Evolutionary conservation across 108 stramenopile species (phyloP).

Genomic region (Fragilaria crotonensis): DNA sequence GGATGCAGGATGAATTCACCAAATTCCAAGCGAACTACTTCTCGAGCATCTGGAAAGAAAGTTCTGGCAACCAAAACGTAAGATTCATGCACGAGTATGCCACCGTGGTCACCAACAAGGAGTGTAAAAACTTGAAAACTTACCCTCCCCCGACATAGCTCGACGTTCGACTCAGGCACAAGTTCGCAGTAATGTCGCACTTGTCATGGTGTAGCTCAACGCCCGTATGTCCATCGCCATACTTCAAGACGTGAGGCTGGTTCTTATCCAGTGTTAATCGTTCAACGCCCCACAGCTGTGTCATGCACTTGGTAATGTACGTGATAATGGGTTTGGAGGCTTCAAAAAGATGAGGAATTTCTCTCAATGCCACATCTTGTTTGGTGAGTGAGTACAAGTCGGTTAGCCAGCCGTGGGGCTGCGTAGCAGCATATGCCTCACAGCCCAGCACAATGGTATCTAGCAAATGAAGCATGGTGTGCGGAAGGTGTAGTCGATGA

Average conservation of each 20-base stretch:
- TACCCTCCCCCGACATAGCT: conserved; percentile 65
- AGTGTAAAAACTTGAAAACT: conserved; percentile 10
- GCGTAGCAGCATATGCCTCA: conserved; percentile 33
- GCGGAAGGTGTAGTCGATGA: conserved; percentile 48
- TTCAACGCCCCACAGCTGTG: conserved; percentile 25
- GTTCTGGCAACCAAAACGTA: conserved; percentile 24
- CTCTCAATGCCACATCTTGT: conserved; percentile 59
- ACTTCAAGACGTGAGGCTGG: conserved; percentile 78
- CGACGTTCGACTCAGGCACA: conserved; percentile 42
- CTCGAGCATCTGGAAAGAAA: conserved; percentile 44
- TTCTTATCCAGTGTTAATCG: conserved; percentile 49
- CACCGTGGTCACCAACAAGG: neutral
- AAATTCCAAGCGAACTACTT: conserved; percentile 42
- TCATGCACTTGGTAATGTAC: conserved; percentile 32
- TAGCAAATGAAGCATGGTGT: conserved; percentile 26
- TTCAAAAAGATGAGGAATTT: conserved; percentile 46
- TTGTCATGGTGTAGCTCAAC: conserved; percentile 75
- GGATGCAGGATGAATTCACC: conserved; percentile 77
- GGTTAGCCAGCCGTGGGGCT: conserved; percentile 54
- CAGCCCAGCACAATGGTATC: conserved; percentile 48
- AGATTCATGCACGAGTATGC: conserved; percentile 1
- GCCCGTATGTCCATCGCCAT: conserved; percentile 52
- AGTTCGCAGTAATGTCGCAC: conserved; percentile 67
- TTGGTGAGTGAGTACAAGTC: conserved; percentile 69
- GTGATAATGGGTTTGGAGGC: conserved; percentile 40